Evolutionary conservation across 306 rosid genomes (phyloP), one percentile per base, ranked within the genome.

Genomic region (Vicia villosa): DNA sequence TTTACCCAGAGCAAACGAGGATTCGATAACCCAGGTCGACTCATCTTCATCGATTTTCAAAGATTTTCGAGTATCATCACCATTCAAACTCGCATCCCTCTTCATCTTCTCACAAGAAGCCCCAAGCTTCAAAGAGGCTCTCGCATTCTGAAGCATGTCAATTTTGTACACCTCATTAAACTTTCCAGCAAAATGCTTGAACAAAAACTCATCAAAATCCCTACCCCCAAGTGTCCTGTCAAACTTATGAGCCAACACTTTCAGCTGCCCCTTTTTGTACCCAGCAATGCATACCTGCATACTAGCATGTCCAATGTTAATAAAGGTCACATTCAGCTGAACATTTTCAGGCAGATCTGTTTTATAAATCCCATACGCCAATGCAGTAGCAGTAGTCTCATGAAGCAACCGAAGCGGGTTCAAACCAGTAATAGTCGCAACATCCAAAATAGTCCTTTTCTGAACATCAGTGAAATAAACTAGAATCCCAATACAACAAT

Each of bases 261-360:
- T 91, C 74, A 94, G 74, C 84, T 91, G 99, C 45, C 99, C 99
- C 79, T 86, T 91, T 67, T 89, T 91, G 73, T 83, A 91, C 3
- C 97, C 99, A 64, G 92, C 96, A 78, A 94, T 86, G 70, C 97
- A 94, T 1, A 94, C 99, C 75, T 94, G 99, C 96, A 91, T 88
- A 86, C 95, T 91, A 46, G 88, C 89, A 82, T 94, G 99, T 4
- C 99, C 99, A 81, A 94, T 69, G 50, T 94, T 97, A 28, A 94
- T 89, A 74, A 94, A 94, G 0, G 92, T 97, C 74, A 94, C 96
- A 73, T 94, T 91, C 78, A 91, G 66, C 17, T 81, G 97, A 57
- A 89, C 99, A 43, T 68, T 86, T 41, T 89, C 96, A 0, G 99
- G 89, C 59, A 94, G 81, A 74, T 94, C 99, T 0, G 96, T 94